Evolutionary conservation across 192 early-diverging fungal species (phyloP).

Genomic region (Entomortierella lignicola): DNA sequence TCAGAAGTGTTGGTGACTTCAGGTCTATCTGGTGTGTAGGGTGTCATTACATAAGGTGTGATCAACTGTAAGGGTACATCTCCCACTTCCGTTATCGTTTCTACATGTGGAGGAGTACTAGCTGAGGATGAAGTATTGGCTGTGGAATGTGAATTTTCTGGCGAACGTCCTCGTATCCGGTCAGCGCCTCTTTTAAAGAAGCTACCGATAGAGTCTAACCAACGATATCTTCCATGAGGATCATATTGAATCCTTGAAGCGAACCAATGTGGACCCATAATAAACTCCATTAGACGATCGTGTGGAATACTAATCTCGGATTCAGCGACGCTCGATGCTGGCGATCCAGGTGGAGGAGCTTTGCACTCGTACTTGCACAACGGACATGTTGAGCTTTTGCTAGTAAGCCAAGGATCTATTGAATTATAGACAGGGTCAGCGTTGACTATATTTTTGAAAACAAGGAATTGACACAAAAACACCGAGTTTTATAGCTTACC

Average conservation of each 20-base stretch:
- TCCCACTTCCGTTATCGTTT: neutral
- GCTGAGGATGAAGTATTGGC: neutral
- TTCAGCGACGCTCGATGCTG: neutral
- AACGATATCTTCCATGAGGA: constrained; percentile 5
- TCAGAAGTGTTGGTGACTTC: neutral
- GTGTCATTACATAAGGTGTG: neutral
- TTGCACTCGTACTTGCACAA: constrained; percentile 56
- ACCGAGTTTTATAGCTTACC: constrained; percentile 40
- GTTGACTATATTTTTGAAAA: too few relatives aligned
- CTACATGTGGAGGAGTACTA: neutral
- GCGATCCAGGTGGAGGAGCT: neutral
- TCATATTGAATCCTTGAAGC: constrained; percentile 19
- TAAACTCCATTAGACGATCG: constrained; percentile 46
- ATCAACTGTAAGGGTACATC: constrained; percentile 21
- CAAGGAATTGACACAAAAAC: too few relatives aligned
- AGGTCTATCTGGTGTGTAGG: neutral
- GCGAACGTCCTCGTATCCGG: constrained; percentile 21
- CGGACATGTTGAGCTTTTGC: constrained; percentile 56
- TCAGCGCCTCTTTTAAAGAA: constrained; percentile 4
- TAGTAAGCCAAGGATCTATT: constrained; percentile 56
- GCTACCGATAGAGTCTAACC: constrained; percentile 11
- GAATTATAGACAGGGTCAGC: too few relatives aligned
- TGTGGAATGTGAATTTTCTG: neutral
- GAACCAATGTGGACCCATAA: constrained; percentile 46
- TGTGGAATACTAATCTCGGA: constrained; percentile 3